These are phyloP conservation scores for Vinca minor DNA, from an alignment of 257 asterid species.

Conservation along the genomic window DNA sequence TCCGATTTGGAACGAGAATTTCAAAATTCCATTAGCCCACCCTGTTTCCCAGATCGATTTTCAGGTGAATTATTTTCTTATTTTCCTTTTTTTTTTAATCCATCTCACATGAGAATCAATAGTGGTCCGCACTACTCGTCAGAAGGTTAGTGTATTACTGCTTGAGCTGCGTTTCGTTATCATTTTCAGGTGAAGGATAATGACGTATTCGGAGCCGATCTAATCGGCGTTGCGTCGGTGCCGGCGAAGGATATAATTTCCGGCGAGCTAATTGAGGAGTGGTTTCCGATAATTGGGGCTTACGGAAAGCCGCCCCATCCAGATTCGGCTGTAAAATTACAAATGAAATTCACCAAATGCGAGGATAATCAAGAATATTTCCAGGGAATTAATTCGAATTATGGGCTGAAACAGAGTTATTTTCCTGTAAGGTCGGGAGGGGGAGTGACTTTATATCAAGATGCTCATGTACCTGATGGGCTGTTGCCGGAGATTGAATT, in stretches of 20 bases:
- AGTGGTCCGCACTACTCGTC: too few relatives aligned
- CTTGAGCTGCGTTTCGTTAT: too few relatives aligned
- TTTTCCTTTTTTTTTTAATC: too few relatives aligned
- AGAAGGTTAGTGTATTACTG: too few relatives aligned
- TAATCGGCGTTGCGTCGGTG: conserved; percentile 58
- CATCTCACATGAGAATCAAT: too few relatives aligned
- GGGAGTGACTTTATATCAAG: conserved; percentile 58
- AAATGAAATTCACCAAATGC: conserved; percentile 54
- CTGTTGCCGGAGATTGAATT: conserved; percentile 52
- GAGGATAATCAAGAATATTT: conserved; percentile 31
- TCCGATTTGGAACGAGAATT: conserved; percentile 75
- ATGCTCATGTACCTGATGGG: conserved; percentile 65
- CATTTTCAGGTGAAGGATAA: conserved; percentile 90
- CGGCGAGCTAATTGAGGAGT: conserved; percentile 62
- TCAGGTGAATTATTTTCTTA: too few relatives aligned
- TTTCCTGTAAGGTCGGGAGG: conserved; percentile 79
- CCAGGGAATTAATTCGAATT: conserved; percentile 37
- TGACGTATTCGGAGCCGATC: conserved; percentile 82
- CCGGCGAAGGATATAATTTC: conserved; percentile 47
- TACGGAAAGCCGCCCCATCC: conserved; percentile 64
- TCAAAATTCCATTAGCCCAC: conserved; percentile 74
- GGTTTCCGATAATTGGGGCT: conserved; percentile 69
- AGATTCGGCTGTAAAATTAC: conserved; percentile 50
- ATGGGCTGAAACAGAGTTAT: conserved; percentile 52
- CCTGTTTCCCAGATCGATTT: conserved; percentile 77